Conservation (phyloP, 176 grass and related monocot genomes). For the Guadua angustifolia region DNA sequence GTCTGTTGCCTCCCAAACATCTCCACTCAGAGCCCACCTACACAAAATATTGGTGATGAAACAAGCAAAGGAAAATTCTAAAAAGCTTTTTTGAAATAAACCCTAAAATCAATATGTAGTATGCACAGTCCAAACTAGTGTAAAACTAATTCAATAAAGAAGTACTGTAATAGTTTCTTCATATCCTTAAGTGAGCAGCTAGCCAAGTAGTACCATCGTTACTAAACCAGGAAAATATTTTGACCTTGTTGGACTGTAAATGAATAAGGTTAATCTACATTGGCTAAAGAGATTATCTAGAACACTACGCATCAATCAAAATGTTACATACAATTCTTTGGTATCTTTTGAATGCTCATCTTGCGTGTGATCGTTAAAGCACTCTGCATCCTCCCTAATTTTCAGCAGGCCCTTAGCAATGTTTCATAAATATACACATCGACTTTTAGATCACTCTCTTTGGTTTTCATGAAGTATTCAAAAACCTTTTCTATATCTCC, state of each 20-base stretch:
- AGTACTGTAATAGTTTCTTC: background rate
- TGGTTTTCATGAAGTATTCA: constrained; percentile 93
- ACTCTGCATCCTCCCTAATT: constrained; percentile 97
- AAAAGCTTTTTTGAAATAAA: too few relatives aligned
- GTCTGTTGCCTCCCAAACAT: constrained; percentile 97
- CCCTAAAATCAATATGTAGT: too few relatives aligned
- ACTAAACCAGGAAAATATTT: background rate
- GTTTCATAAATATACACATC: constrained; percentile 95
- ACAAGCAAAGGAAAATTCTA: too few relatives aligned
- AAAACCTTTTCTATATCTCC: constrained; percentile 88
- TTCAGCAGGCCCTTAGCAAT: constrained; percentile 88
- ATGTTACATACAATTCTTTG: constrained; percentile 93
- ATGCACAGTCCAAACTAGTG: too few relatives aligned
- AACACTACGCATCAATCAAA: constrained; percentile 88
- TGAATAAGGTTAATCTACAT: constrained; percentile 35
- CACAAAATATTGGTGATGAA: too few relatives aligned
- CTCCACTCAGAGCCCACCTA: background rate
- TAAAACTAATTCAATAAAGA: too few relatives aligned
- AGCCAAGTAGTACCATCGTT: background rate
- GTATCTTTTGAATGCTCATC: constrained; percentile 82
- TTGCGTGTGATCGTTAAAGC: constrained; percentile 85
- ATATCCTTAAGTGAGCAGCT: constrained; percentile 1
- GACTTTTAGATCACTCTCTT: constrained; percentile 75
- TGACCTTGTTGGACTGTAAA: background rate
- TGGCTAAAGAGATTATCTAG: constrained; percentile 22